Percentiles rank a stretch among this genome's conserved stretches.
phyloP scores from a whole-genome alignment of 176 grass and related monocot genomes.

The Tillandsia leiboldiana region DNA sequence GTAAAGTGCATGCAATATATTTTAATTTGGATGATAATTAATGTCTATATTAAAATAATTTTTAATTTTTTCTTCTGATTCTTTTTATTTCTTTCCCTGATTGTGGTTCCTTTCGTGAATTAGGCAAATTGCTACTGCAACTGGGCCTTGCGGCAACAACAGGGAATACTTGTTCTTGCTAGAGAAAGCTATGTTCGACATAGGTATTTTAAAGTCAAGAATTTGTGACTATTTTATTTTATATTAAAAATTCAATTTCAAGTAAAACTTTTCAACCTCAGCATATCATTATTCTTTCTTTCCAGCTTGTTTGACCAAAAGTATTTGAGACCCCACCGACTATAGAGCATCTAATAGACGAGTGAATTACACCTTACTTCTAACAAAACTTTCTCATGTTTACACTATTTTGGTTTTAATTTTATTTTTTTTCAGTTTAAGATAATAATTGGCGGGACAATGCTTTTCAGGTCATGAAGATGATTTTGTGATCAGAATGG shows the following conservation, averaged over 20 bases:
- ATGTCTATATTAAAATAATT: neutral
- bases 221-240: neutral
- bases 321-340: neutral
- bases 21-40: neutral
- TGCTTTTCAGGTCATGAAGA: constrained; percentile 60
- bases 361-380: no score
- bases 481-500: constrained; percentile 44
- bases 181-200: constrained; percentile 79
- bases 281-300: neutral
- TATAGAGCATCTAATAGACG: no score
- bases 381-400: neutral
- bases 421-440: neutral
- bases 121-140: constrained; percentile 94
- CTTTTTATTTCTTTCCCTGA: constrained; percentile 4
- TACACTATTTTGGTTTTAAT: constrained; percentile 2
- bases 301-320: neutral
- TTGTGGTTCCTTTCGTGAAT: constrained; percentile 3
- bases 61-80: constrained; percentile 15
- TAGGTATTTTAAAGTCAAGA: constrained; percentile 34
- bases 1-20: constrained; percentile 17
- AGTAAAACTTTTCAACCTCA: neutral
- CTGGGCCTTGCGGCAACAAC: constrained; percentile 75
- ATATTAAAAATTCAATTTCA: neutral
- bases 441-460: constrained; percentile 8
- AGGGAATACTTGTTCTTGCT: constrained; percentile 93